Base-by-base conservation (phyloP, 2,329 filamentous ascomycete species). In the Gremmenia infestans region DNA sequence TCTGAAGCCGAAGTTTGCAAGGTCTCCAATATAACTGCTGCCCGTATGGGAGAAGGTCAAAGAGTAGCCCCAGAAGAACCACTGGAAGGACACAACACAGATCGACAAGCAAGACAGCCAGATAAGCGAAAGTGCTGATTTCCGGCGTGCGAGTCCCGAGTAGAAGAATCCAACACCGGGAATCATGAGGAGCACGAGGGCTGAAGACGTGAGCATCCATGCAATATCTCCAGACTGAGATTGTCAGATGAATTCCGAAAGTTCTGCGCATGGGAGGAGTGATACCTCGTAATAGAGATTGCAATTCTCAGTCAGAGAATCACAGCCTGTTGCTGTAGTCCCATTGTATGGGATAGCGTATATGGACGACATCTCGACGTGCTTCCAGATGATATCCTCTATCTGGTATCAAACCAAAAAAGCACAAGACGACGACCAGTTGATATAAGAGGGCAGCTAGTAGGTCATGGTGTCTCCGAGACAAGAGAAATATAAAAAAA, bases 111-210 rank as follows among this genome's bases (percentile, higher is more conserved):
- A 79, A 4, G 89, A 93, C 23, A 96, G 84, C 90, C 90, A 96
- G 72, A 96, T 90, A 58, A 96, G 77, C 19, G 91, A 94, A 52
- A 96, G 78, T 6, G 91, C 91, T 0, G 91, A 95, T 75, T 96
- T 96, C 69, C 91, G 81, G 59, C 91, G 86, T 17, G 91, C 91
- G 22, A 96, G 84, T 58, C 91, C 91, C 11, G 90, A 95, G 75
- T 96, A 96, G 80, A 96, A 96, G 81, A 96, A 95, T 67, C 89
- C 91, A 65, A 96, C 90, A 63, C 91, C 91, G 2, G 91, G 91
- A 74, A 96, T 91, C 91, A 96, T 96, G 65, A 96, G 83, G 65
- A 95, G 76, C 50, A 96, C 91, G 52, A 96, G 80, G 6, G 89
- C 91, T 1, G 90, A 91, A 25, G 88, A 80, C 17, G 83, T 87